Conservation (phyloP, 192 early-diverging fungal genomes). For the Phycomyces blakesleeanus region DNA sequence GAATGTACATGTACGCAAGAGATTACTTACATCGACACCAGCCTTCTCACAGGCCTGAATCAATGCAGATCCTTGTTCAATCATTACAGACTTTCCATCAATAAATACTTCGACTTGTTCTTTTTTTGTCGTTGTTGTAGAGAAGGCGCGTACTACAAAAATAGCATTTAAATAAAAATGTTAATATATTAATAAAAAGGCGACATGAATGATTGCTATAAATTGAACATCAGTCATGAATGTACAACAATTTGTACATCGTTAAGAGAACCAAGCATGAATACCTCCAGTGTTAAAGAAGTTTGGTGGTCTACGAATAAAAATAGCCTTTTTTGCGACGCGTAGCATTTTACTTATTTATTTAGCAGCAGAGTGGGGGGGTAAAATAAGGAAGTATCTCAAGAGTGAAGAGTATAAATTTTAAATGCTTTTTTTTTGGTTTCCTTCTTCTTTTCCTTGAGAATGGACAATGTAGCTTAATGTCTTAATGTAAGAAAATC, state of each 20-base stretch:
- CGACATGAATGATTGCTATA: not conserved
- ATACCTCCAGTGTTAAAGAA: conserved; percentile 3
- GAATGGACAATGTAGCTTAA: too few relatives aligned
- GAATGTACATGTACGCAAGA: too few relatives aligned
- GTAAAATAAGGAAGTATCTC: too few relatives aligned
- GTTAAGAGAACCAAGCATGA: too few relatives aligned
- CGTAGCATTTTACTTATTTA: conserved; percentile 9
- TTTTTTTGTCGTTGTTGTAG: conserved; percentile 38
- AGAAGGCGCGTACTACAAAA: conserved; percentile 33
- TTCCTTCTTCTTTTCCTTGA: too few relatives aligned
- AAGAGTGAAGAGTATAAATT: too few relatives aligned
- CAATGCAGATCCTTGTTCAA: conserved; percentile 90
- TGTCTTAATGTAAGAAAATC: too few relatives aligned
- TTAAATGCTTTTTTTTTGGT: too few relatives aligned
- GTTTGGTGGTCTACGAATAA: conserved; percentile 2
- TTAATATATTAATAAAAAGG: too few relatives aligned
- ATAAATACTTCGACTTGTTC: conserved; percentile 85
- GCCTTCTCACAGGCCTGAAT: conserved; percentile 98
- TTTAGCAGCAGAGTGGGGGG: too few relatives aligned
- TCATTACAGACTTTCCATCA: conserved; percentile 81
- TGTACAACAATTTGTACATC: too few relatives aligned
- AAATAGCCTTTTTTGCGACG: conserved; percentile 11
- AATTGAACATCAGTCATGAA: not conserved
- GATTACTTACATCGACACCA: conserved; percentile 59
- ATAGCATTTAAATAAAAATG: too few relatives aligned